Percentiles rank a stretch among this genome's conserved stretches.
Conservation (phyloP, 352 stramenopile species). For the Phytophthora tentaculata region DNA sequence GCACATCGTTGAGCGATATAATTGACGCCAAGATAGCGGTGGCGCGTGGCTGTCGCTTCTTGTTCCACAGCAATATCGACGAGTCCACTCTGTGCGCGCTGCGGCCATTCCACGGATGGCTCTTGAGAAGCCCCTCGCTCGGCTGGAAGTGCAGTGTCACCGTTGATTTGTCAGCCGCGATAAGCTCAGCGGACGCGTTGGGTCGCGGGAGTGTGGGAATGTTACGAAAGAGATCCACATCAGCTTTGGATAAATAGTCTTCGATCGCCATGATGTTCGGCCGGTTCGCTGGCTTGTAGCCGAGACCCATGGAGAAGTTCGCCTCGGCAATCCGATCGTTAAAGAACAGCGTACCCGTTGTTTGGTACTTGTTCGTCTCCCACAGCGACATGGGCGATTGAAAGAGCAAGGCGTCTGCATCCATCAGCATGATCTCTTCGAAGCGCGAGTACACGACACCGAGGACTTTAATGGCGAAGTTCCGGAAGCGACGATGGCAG, state of each 20-base stretch:
- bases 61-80: slow-evolving; percentile 56
- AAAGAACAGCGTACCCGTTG: slow-evolving; percentile 69
- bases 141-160: slow-evolving; percentile 36
- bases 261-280: slow-evolving; percentile 44
- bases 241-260: slow-evolving; percentile 35
- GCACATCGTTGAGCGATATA: slow-evolving; percentile 33
- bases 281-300: slow-evolving; percentile 27
- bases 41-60: slow-evolving; percentile 44
- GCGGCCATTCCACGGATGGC: slow-evolving; percentile 48
- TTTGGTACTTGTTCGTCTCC: slow-evolving; percentile 48
- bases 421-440: slow-evolving; percentile 64
- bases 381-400: slow-evolving; percentile 29
- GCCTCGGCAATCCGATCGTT: slow-evolving; percentile 58
- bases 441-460: slow-evolving; percentile 63
- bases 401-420: slow-evolving; percentile 69
- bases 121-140: slow-evolving; percentile 36
- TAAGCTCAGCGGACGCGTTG: slow-evolving; percentile 26
- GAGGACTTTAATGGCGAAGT: slow-evolving; percentile 64
- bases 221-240: slow-evolving; percentile 34
- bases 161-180: slow-evolving; percentile 32
- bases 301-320: slow-evolving; percentile 51
- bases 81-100: slow-evolving; percentile 54
- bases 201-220: slow-evolving; percentile 27
- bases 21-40: slow-evolving; percentile 52
- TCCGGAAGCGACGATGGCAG: slow-evolving; percentile 46